Base-by-base conservation (phyloP, 1,284 basidiomycete genomes). In the Cryptococcus wingfieldii region DNA sequence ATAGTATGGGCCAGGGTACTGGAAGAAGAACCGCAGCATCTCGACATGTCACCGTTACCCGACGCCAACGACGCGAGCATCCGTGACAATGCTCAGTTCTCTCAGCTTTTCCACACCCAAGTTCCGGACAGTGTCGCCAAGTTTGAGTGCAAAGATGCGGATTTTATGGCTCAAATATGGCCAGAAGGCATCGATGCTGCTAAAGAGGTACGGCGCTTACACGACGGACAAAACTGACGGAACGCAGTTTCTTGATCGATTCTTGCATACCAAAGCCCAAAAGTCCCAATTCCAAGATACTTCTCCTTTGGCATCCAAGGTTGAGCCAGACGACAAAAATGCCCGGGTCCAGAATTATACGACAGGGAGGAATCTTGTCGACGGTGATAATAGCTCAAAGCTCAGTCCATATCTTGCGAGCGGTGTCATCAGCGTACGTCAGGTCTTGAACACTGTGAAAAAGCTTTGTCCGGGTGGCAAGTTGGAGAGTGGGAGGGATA, bases 391-490 rank as follows among this genome's bases (percentile, higher is more conserved):
- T 0, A 90, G 87, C 1, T 90, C 88, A 60, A 82, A 88, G 38
- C 78, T 93, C 60, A 90, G 89, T 55, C 85, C 90, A 0, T 96
- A 97, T 72, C 81, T 96, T 14, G 83, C 90, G 1, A 83, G 88
- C 0, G 93, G 94, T 0, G 80, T 95, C 3, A 85, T 97, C 54
- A 91, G 89, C 7, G 81, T 83, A 5, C 80, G 93, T 18, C 83
- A 84, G 58, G 89, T 89, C 62, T 72, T 94, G 12, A 83, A 90
- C 12, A 82, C 81, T 3, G 85, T 86, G 0, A 83, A 87, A 77
- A 75, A 77, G 38, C 61, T 86, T 10, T 78, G 80, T 0, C 70
- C 75, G 8, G 78, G 79, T 4, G 79, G 80, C n/a, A 84, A 83
- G 56, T 80, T 89, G 14, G 83, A 89, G 34, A 82, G 81, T 5